Evolutionary conservation across 2,329 filamentous ascomycete genomes (phyloP).

Genomic region (Chaetomium strumarium): DNA sequence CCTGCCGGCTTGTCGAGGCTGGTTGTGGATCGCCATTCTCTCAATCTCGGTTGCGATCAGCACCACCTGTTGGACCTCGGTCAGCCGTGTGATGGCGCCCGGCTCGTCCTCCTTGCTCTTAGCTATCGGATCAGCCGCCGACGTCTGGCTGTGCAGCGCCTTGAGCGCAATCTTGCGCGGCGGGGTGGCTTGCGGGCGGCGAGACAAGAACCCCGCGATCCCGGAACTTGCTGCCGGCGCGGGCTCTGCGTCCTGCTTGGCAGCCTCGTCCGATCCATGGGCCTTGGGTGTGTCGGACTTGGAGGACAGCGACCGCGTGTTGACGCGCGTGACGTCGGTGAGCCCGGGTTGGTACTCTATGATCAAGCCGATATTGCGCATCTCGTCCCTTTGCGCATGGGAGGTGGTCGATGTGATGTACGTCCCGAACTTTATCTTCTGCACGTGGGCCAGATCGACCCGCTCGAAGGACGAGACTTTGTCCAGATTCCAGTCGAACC

Average conservation of each 20-base stretch:
- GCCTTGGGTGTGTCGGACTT: constrained; percentile 33
- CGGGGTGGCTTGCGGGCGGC: constrained; percentile 29
- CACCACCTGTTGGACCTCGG: constrained; percentile 51
- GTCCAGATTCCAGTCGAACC: constrained; percentile 91
- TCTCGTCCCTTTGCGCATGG: constrained; percentile 66
- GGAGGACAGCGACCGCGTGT: constrained; percentile 73
- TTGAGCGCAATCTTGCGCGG: constrained; percentile 49
- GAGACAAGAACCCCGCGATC: constrained; percentile 39
- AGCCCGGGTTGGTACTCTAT: constrained; percentile 69
- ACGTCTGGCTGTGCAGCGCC: constrained; percentile 48
- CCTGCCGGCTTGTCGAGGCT: constrained; percentile 35
- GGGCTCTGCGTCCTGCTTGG: constrained; percentile 6
- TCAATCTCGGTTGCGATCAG: constrained; percentile 73
- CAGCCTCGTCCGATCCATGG: constrained; percentile 20
- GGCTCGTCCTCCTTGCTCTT: constrained; percentile 29
- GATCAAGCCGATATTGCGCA: constrained; percentile 77
- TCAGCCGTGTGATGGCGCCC: constrained; percentile 36
- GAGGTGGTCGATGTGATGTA: constrained; percentile 90
- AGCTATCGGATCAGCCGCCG: constrained; percentile 42
- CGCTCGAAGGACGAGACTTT: constrained; percentile 91
- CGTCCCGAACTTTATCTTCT: constrained; percentile 68
- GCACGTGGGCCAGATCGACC: constrained; percentile 68
- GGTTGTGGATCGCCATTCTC: constrained; percentile 51
- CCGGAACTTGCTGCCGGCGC: constrained; percentile 24
- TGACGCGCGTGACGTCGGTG: constrained; percentile 68